These are phyloP conservation scores for Leccinellum rugosiceps DNA, from an alignment of 768 basidiomycete species.

Conservation along the genomic window DNA sequence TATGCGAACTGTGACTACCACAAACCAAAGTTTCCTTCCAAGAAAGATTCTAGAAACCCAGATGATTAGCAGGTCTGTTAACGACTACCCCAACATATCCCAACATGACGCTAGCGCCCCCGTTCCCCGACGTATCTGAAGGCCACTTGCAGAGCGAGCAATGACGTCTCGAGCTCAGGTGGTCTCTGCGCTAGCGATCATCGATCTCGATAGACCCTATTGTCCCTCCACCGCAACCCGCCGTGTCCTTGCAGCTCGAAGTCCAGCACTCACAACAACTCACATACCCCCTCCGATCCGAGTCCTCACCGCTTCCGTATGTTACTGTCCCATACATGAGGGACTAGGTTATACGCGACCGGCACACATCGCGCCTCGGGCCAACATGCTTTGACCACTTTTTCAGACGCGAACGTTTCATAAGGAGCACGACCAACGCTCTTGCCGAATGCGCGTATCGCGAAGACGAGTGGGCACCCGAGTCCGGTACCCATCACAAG, in stretches of 20 bases:
- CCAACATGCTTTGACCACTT: too few species aligned
- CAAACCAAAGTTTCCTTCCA: too few species aligned
- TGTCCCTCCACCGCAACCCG: slow-evolving; percentile 42
- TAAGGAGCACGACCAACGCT: background rate
- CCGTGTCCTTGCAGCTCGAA: slow-evolving; percentile 20
- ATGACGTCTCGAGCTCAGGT: background rate
- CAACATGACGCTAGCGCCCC: too few species aligned
- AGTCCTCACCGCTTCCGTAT: too few species aligned
- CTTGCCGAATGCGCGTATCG: slow-evolving; percentile 31
- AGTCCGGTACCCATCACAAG: slow-evolving; percentile 24
- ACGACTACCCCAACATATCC: too few species aligned
- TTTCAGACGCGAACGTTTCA: slow-evolving; percentile 35
- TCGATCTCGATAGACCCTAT: slow-evolving; percentile 26
- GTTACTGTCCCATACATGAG: too few species aligned
- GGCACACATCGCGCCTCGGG: too few species aligned
- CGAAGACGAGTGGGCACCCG: slow-evolving; percentile 21
- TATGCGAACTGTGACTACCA: too few species aligned
- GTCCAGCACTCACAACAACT: slow-evolving; percentile 43
- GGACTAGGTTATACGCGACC: too few species aligned
- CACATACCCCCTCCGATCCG: slow-evolving; percentile 34
- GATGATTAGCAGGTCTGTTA: too few species aligned
- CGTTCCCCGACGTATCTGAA: too few species aligned
- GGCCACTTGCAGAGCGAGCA: background rate
- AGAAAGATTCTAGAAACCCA: too few species aligned
- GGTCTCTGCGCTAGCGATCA: slow-evolving; percentile 37